Evolutionary conservation across 225 moss, liverwort and hornwort species (phyloP), one percentile per base, ranked within the genome.

Genomic region (Pleurozium schreberi): DNA sequence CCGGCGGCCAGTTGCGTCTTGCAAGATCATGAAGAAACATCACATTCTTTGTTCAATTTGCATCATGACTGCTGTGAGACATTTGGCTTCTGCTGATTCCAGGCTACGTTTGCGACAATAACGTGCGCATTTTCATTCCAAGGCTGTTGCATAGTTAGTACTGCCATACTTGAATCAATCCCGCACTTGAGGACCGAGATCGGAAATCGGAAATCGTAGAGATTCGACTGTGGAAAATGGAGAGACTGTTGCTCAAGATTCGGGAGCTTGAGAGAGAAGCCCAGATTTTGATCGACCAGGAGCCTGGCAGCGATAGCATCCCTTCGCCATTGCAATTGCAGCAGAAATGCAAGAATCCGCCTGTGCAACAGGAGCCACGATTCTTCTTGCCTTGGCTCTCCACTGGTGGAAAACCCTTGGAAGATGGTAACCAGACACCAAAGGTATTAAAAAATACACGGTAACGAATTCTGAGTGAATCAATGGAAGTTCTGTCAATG

Each of bases 221-320:
- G n/a, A n/a, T 50, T 34, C 38, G 23, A 22, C 20, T 53, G 67
- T 34, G 87, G 33, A 63, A n/a, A 62, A 83, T 92, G 90, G 92
- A 92, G 16, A 74, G 47, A 74, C 45, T 92, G 67, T 66, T 92
- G 42, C 86, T 78, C 22, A 93, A 88, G 83, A 93, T 93, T 50
- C 93, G 84, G 81, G 91, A 91, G 79, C 91, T 93, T 15, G 93
- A 93, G 75, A 81, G 91, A 83, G 91, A 93, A 40, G 91, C 91
- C 22, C 88, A 84, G 84, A 23, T 45, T 62, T 70, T 93, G 88
- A 81, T 88, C 43, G 91, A 86, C 30, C 74, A 70, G 84, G 87
- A 91, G 83, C 64, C 66, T 19, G 89, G 62, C 34, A 84, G 81
- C 26, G 81, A 88, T 49, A 81, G 80, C 85, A 73, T 81, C 28